Conservation (phyloP, 805 yeast genomes). For the Candida golubevii region DNA sequence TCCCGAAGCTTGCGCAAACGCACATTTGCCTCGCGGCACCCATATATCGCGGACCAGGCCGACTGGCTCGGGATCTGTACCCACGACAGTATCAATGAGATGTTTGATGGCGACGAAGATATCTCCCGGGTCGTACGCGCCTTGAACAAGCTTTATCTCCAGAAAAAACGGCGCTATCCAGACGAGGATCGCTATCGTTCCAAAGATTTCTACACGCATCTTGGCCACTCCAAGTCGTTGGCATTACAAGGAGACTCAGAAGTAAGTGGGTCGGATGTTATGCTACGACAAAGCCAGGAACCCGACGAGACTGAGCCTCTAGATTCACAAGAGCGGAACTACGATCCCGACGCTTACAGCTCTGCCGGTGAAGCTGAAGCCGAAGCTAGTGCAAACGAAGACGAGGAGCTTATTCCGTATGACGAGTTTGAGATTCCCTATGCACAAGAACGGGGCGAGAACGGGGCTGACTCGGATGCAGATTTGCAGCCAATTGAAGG, state of each 20-base stretch:
- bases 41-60: constrained; percentile 42
- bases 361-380: constrained; percentile 1
- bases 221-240: constrained; percentile 24
- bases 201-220: constrained; percentile 34
- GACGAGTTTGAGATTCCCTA: constrained; percentile 9
- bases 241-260: constrained; percentile 14
- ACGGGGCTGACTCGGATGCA: neutral
- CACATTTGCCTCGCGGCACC: constrained; percentile 42
- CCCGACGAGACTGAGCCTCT: neutral
- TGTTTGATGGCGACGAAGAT: constrained; percentile 31
- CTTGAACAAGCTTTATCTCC: constrained; percentile 33
- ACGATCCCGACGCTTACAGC: constrained; percentile 3
- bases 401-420: constrained; percentile 11
- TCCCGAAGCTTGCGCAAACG: constrained; percentile 34
- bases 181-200: constrained; percentile 37
- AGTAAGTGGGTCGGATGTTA: neutral
- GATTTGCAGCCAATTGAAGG: neutral
- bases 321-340: constrained; percentile 5
- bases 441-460: constrained; percentile 1
- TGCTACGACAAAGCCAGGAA: no score
- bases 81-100: constrained; percentile 32
- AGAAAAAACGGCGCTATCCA: constrained; percentile 30
- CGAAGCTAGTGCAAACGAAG: constrained; percentile 1
- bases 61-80: constrained; percentile 39
- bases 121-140: constrained; percentile 29